Percentiles rank a stretch among this genome's conserved stretches.
These are phyloP conservation scores for Pistacia atlantica DNA, from an alignment of 345 rosid genomes.

Conservation along the genomic window DNA sequence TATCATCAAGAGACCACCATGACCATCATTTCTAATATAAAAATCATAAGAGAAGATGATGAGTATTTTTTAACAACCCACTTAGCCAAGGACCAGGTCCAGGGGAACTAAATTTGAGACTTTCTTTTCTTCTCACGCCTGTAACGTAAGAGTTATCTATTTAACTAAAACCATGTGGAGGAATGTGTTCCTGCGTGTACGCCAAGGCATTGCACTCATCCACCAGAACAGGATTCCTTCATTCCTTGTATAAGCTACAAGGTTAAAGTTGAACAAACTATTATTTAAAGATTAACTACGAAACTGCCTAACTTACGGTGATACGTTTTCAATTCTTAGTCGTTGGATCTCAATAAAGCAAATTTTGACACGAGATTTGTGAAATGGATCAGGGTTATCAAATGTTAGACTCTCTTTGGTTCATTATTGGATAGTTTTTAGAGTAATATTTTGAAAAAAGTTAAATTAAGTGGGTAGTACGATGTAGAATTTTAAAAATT, in stretches of 20 bases:
- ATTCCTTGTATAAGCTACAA: neutral
- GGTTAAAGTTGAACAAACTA: neutral
- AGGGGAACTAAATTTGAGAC: neutral
- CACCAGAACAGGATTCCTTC: neutral
- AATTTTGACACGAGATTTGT: neutral
- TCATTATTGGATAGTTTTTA: too few species aligned
- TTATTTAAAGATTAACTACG: neutral
- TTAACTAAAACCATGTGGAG: neutral
- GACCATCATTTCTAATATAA: neutral
- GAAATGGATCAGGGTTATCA: neutral
- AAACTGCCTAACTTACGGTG: neutral
- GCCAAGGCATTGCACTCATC: neutral
- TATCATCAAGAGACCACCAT: neutral
- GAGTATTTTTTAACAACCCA: neutral
- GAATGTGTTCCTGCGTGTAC: neutral
- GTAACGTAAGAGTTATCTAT: neutral
- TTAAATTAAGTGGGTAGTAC: too few species aligned
- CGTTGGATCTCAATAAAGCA: neutral
- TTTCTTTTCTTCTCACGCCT: neutral
- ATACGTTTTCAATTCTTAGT: neutral
- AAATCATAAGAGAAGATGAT: neutral
- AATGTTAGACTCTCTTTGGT: neutral
- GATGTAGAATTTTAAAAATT: too few species aligned
- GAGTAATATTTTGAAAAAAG: too few species aligned
- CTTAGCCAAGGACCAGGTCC: neutral